These are phyloP conservation scores for Blastobotrys arbuscula DNA, from an alignment of 1,139 yeast genomes.

Conservation along the genomic window DNA sequence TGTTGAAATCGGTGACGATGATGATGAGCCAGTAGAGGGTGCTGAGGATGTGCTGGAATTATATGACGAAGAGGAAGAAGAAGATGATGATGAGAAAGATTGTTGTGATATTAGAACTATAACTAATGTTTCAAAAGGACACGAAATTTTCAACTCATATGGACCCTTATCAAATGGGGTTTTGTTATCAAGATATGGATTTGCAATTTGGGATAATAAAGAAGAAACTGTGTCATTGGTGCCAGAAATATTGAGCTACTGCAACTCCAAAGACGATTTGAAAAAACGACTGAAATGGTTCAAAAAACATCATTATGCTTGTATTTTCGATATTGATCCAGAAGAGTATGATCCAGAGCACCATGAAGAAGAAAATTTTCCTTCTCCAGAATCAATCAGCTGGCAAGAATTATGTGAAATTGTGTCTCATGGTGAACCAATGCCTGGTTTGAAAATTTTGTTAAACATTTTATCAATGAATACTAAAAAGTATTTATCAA, in stretches of 20 bases:
- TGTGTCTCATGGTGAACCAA: constrained; percentile 37
- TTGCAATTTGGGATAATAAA: constrained; percentile 51
- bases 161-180: constrained; percentile 66
- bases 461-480: constrained; percentile 33
- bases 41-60: constrained; percentile 10
- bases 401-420: constrained; percentile 28
- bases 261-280: constrained; percentile 34
- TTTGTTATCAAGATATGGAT: constrained; percentile 70
- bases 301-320: constrained; percentile 46
- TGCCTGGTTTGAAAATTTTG: constrained; percentile 39
- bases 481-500: constrained; percentile 20
- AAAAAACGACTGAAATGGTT: constrained; percentile 59
- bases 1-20: constrained; percentile 24
- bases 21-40: constrained; percentile 24
- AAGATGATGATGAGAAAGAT: constrained; percentile 32
- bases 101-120: constrained; percentile 40
- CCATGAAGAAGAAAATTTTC: constrained; percentile 21
- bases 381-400: constrained; percentile 18
- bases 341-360: constrained; percentile 31
- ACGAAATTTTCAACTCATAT: constrained; percentile 71
- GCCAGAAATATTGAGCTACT: constrained; percentile 44
- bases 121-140: constrained; percentile 39
- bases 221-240: constrained; percentile 55
- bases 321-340: constrained; percentile 34
- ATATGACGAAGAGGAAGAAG: constrained; percentile 25